phyloP scores from a whole-genome alignment of 345 rosid species.

The Capsella bursapastoris region DNA sequence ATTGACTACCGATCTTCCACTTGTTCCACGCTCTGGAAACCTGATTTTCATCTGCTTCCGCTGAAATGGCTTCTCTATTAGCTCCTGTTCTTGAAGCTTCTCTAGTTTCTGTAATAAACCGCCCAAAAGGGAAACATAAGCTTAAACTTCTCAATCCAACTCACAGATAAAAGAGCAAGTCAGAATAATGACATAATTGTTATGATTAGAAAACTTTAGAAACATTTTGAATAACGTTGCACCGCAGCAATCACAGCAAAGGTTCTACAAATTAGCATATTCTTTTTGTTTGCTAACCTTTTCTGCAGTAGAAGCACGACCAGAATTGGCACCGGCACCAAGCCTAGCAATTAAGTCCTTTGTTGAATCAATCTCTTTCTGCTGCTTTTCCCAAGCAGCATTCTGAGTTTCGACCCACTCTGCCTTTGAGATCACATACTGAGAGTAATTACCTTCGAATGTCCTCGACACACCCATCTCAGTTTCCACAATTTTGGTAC shows the following conservation, averaged over 20 bases:
- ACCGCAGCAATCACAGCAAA: not conserved
- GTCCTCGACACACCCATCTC: conserved; percentile 95
- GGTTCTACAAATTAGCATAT: not conserved
- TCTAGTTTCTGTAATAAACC: conserved; percentile 70
- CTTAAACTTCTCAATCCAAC: not conserved
- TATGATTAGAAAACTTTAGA: not conserved
- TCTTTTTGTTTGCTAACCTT: conserved; percentile 55
- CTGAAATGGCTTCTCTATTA: conserved; percentile 88
- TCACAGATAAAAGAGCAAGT: conserved; percentile 6
- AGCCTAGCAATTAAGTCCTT: conserved; percentile 75
- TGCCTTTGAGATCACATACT: conserved; percentile 72
- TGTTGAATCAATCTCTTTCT: conserved; percentile 82
- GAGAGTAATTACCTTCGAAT: conserved; percentile 86
- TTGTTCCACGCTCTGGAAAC: conserved; percentile 93
- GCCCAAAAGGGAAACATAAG: conserved; percentile 28
- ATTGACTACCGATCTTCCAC: conserved; percentile 75
- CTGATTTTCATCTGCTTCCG: conserved; percentile 92
- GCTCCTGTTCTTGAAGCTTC: conserved; percentile 79
- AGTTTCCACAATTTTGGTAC: conserved; percentile 95
- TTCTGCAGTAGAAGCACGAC: conserved; percentile 97
- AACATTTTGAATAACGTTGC: not conserved
- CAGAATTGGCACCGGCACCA: conserved; percentile 86
- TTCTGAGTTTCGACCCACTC: conserved; percentile 75
- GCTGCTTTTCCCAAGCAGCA: conserved; percentile 93
- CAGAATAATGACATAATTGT: not conserved